Percentiles rank a stretch among this genome's conserved stretches.
Conservation (phyloP, 2,329 filamentous ascomycete genomes). For the Coleophoma cylindrospora region DNA sequence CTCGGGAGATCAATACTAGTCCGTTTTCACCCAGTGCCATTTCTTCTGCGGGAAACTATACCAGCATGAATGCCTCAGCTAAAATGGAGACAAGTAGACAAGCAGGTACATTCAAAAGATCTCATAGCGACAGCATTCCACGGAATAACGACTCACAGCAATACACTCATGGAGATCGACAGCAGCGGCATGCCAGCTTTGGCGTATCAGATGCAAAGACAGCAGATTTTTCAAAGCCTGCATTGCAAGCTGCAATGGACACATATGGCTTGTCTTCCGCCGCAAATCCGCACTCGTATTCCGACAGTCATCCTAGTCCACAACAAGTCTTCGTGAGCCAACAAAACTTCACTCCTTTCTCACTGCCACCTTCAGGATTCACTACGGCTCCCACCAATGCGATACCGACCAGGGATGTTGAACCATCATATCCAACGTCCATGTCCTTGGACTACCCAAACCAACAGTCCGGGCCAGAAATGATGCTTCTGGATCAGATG, state of each 20-base stretch:
- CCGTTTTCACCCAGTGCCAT: conserved; percentile 24
- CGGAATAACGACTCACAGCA: conserved; percentile 14
- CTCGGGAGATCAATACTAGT: conserved; percentile 19
- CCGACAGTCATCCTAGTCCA: conserved; percentile 39
- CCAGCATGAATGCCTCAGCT: conserved; percentile 17
- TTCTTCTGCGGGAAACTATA: conserved; percentile 22
- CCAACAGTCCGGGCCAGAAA: conserved; percentile 35
- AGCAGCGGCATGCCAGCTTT: conserved; percentile 24
- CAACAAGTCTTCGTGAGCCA: conserved; percentile 48
- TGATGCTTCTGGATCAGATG: conserved; percentile 60
- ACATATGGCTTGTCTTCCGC: conserved; percentile 50
- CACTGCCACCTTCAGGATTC: conserved; percentile 57
- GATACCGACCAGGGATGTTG: conserved; percentile 18
- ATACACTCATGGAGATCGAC: conserved; percentile 9
- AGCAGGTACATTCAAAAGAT: conserved; percentile 18
- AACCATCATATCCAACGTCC: conserved; percentile 22
- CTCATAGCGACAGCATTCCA: conserved; percentile 23
- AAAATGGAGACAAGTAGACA: conserved; percentile 17
- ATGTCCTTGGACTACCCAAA: conserved; percentile 24
- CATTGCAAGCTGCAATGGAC: conserved; percentile 40
- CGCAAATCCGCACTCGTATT: conserved; percentile 38
- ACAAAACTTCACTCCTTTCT: conserved; percentile 58
- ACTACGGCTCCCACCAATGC: conserved; percentile 31
- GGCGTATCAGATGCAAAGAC: conserved; percentile 21
- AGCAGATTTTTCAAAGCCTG: conserved; percentile 37